phyloP scores from a whole-genome alignment of 2,329 filamentous ascomycete genomes.

The Huntiella bhutanensis region DNA sequence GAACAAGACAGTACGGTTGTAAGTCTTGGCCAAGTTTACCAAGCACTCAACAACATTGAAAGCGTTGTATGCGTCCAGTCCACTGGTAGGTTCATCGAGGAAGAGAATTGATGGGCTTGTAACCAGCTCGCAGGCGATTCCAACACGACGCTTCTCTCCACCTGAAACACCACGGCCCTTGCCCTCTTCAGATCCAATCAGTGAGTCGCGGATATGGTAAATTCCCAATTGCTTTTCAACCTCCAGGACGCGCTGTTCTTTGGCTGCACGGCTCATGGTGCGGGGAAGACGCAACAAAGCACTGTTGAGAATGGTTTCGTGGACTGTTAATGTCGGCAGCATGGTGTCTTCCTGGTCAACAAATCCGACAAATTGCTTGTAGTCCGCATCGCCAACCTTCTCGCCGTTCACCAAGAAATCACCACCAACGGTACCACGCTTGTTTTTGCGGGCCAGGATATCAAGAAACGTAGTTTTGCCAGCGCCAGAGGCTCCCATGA shows the following conservation, averaged over 20 bases:
- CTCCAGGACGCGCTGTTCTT: slow-evolving; percentile 78
- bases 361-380: slow-evolving; percentile 83
- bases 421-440: slow-evolving; percentile 59
- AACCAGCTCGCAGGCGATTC: slow-evolving; percentile 92
- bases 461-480: slow-evolving; percentile 96
- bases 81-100: slow-evolving; percentile 90
- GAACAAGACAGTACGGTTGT: slow-evolving; percentile 93
- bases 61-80: slow-evolving; percentile 88
- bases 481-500: slow-evolving; percentile 95
- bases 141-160: slow-evolving; percentile 87
- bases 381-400: slow-evolving; percentile 66
- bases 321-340: slow-evolving; percentile 85
- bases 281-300: slow-evolving; percentile 79
- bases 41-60: slow-evolving; percentile 96
- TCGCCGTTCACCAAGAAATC: slow-evolving; percentile 90
- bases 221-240: slow-evolving; percentile 95
- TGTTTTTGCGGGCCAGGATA: slow-evolving; percentile 92
- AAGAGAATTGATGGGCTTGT: slow-evolving; percentile 95
- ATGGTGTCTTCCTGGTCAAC: slow-evolving; percentile 98
- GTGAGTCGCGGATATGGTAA: slow-evolving; percentile 76
- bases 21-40: slow-evolving; percentile 84
- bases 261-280: slow-evolving; percentile 73
- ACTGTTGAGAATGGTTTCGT: slow-evolving; percentile 92
- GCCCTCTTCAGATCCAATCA: slow-evolving; percentile 91
- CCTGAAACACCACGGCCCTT: slow-evolving; percentile 90